Evolutionary conservation across 192 early-diverging fungal genomes (phyloP), one percentile per base, ranked within the genome.

Genomic region (Coemansia sp.): DNA sequence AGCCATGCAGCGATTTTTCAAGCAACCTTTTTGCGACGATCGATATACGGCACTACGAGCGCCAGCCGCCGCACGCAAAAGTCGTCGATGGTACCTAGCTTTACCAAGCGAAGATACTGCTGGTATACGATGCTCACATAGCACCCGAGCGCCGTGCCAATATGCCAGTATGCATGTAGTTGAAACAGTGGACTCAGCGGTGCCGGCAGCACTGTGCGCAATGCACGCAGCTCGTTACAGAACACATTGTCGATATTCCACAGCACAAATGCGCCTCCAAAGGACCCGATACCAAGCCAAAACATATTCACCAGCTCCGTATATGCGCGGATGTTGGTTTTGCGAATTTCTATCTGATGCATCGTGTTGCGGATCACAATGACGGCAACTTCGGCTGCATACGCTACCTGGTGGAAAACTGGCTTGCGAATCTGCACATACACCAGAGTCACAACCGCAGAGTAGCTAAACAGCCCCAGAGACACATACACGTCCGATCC

Each of bases 191-290:
- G 65, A 16, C 77, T 67, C 26, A 86, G 37, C 15, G 73, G 65
- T 16, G 68, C 70, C 0, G 81, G 82, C 23, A 91, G 55, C 40
- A 53, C 55, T 13, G 43, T 57, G 18, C 87, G 60, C 35, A 72
- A 36, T 10, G 50, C 57, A 23, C 84, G 80, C 41, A 93, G 66
- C 11, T 68, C 36, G 38, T 60, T 52, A 59, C 91, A 93, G 33
- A 75, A 80, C n/a, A 75, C 63, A 63, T 92, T 92, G 70, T 93
- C 91, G 9, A 88, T 63, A 57, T 88, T 87, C 91, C 91, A 93
- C 41, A 91, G 68, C 1, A 79, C 44, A 60, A 91, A 91, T 3
- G 82, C 71, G 11, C 55, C 35, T 16, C 78, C 66, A 64, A 86
- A 80, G 26, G 83, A 48, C 5, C 57, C 53, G 12, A 59, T 52